Evolutionary conservation across 2,329 filamentous ascomycete genomes (phyloP).

Genomic region (Alternaria postmessia): DNA sequence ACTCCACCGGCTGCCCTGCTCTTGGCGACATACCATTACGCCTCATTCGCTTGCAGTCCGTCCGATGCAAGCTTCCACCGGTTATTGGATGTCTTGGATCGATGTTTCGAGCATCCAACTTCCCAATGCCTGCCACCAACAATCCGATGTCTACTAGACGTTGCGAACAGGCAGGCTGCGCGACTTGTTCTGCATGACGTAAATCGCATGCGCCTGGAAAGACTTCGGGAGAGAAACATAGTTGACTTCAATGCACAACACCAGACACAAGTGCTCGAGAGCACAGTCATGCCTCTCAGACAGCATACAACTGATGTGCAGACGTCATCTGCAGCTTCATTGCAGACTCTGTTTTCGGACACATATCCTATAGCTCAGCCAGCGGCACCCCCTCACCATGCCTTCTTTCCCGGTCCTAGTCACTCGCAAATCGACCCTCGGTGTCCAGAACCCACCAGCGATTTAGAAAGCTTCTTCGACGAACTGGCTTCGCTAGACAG

Average conservation of each 20-base stretch:
- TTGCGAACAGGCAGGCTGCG: conserved; percentile 26
- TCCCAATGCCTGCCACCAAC: conserved; percentile 39
- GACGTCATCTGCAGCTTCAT: conserved; percentile 31
- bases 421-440: conserved; percentile 29
- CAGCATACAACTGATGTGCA: conserved; percentile 11
- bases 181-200: conserved; percentile 23
- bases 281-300: conserved; percentile 8
- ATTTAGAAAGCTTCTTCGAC: conserved; percentile 64
- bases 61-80: conserved; percentile 28
- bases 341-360: conserved; percentile 22
- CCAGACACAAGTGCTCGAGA: conserved; percentile 2
- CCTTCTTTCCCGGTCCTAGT: conserved; percentile 21
- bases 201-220: conserved; percentile 29
- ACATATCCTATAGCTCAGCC: conserved; percentile 3
- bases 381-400: conserved; percentile 12
- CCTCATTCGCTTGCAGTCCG: conserved; percentile 30
- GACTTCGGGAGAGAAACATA: conserved; percentile 22
- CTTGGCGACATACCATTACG: conserved; percentile 38
- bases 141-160: conserved; percentile 34
- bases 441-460: conserved; percentile 50
- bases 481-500: conserved; percentile 66
- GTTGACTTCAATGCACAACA: conserved; percentile 19
- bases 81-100: conserved; percentile 37
- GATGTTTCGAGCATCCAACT: conserved; percentile 28
- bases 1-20: conserved; percentile 42